Conservation (phyloP, 768 basidiomycete species). For the Galerina sulciceps region DNA sequence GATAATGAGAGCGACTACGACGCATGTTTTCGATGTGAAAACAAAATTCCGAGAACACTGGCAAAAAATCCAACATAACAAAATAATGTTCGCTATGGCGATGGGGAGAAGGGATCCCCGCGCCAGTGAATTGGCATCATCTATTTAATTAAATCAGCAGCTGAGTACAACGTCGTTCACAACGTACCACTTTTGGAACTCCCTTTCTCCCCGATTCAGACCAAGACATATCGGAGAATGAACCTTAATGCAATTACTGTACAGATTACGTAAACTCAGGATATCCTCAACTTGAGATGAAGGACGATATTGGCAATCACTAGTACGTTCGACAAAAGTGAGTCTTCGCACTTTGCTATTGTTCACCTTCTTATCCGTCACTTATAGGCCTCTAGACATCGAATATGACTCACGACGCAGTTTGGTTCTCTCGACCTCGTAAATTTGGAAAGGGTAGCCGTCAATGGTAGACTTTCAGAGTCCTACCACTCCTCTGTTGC, state of each 20-base stretch:
- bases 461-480: slow-evolving; percentile 70
- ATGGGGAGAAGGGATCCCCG: not conserved
- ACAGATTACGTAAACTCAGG: slow-evolving; percentile 41
- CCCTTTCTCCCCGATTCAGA: slow-evolving; percentile 22
- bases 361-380: not conserved
- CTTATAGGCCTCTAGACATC: slow-evolving; percentile 21
- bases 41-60: not conserved
- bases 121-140: not conserved
- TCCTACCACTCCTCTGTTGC: not conserved
- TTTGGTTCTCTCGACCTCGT: slow-evolving; percentile 97
- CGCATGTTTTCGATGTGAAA: slow-evolving; percentile 26
- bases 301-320: slow-evolving; percentile 20
- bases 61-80: not conserved
- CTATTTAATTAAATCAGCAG: not conserved
- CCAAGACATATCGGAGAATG: slow-evolving; percentile 26
- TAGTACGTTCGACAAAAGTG: slow-evolving; percentile 31
- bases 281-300: slow-evolving; percentile 15
- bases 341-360: slow-evolving; percentile 19
- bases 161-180: slow-evolving; percentile 8
- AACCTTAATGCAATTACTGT: slow-evolving; percentile 42
- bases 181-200: slow-evolving; percentile 17
- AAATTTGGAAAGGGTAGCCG: slow-evolving; percentile 95
- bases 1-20: slow-evolving; percentile 33
- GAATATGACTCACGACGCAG: slow-evolving; percentile 96
- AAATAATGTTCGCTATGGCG: not conserved